Evolutionary conservation across 345 rosid species (phyloP), one percentile per base, ranked within the genome.

Genomic region (Camelina sativa): DNA sequence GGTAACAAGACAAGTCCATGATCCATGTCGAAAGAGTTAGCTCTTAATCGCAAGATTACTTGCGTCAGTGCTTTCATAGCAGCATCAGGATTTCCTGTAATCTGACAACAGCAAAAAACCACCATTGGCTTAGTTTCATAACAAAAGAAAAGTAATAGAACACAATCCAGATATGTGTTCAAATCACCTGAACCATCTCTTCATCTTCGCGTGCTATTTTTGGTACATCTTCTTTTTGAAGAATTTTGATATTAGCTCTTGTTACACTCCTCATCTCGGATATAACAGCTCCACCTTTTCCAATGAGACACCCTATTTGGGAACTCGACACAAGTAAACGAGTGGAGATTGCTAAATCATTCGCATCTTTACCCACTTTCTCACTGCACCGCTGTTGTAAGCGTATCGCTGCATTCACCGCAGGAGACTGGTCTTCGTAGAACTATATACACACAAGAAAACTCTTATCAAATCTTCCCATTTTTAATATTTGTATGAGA

Each of bases 361-460:
- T 86, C 2, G 92, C 76, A 55, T 89, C 92, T 78, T 85, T 82
- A 59, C 83, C 96, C 6, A 75, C 67, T 80, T 86, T 87, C 82
- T 89, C 92, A 80, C 96, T 89, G 70, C 96, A 89, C 55, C 96
- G 80, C 7, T 82, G 82, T 76, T 87, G 92, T 79, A 89, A 79
- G 37, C 86, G 88, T 73, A 89, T 41, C 5, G 89, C 96, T 71
- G 96, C 96, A 72, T 70, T 85, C 56, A 89, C 82, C 22, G 88
- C 74, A 55, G 95, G 89, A 23, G 95, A 89, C 41, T 84, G 90
- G 35, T 86, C 92, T 67, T 86, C 92, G 8, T 82, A 86, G 61
- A 80, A 77, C 96, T 89, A 80, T 48, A 78, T 11, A 60, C n/a
- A 44, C 4, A 28, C 48, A 65, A 23, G 7, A 58, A 53, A 23